Base-by-base conservation (phyloP, 225 moss, liverwort and hornwort species). In the Lunularia cruciata region DNA sequence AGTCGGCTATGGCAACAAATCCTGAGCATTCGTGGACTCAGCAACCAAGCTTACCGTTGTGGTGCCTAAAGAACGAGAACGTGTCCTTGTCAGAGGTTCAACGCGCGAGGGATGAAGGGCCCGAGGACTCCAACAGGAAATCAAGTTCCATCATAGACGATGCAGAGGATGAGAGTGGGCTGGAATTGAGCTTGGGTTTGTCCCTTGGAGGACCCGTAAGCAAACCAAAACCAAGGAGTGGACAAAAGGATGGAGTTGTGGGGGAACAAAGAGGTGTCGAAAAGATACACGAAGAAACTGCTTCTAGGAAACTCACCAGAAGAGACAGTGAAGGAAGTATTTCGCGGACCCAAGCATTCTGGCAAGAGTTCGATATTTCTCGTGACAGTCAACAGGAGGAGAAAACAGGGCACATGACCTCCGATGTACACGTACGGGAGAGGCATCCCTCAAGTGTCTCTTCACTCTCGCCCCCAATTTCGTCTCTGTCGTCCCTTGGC, bases 141-240 rank as follows among this genome's bases (percentile, higher is more conserved):
- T 33, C 26, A 8, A 20, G n/a, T 0, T 2, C 19, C 38, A 40
- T 72, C 11, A 26, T 64, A 26, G 79, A 67, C 31, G 92, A 87
- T 46, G 67, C 63, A 15, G 86, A 86, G 32, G 90, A 90, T 48
- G 92, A 92, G 40, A 84, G 92, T 46, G 90, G 90, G 63, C 84
- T 92, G 30, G 92, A 92, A 83, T 75, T 92, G 68, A 81, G 83
- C 69, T 69, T 92, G 47, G 92, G 92, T 18, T 63, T 89, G 26
- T 92, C 92, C 6, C 78, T 92, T 28, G 92, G 92, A 37, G 87
- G 89, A 46, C 74, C 79, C 28, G 75, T 77, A 25, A 69, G 34
- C 38, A 89, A 81, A 68, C 6, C 71, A 0, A 92, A 87, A 73
- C 40, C 75, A 1, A 89, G 74, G 72, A 82, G 65, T 49, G 86